Percentiles rank a stretch among this genome's conserved stretches.
Evolutionary conservation across 2,329 filamentous ascomycete species (phyloP).

Genomic region (Aspergillus flavus): DNA sequence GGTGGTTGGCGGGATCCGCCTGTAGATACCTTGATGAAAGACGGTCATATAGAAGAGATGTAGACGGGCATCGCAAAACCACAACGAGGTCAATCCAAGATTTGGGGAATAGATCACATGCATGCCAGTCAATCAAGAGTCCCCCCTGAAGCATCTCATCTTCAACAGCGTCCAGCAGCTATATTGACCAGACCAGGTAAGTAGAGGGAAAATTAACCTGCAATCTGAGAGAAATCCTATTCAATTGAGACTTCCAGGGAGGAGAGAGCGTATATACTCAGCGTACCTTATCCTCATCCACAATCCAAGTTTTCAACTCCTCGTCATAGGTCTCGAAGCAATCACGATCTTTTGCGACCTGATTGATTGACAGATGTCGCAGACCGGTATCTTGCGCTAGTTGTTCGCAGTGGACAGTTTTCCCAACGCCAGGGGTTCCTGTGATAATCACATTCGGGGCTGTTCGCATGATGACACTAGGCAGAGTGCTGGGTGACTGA

Average conservation of each 20-base stretch:
- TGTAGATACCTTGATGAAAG: slow-evolving; percentile 66
- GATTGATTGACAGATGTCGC: slow-evolving; percentile 83
- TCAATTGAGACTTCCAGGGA: background rate
- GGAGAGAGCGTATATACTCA: background rate
- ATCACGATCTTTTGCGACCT: slow-evolving; percentile 83
- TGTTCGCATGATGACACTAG: slow-evolving; percentile 35
- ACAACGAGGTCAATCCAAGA: slow-evolving; percentile 95
- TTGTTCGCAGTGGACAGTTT: slow-evolving; percentile 87
- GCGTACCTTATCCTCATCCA: slow-evolving; percentile 90
- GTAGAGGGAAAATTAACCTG: slow-evolving; percentile 4
- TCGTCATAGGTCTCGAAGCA: slow-evolving; percentile 90
- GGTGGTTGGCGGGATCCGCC: background rate
- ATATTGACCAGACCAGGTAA: slow-evolving; percentile 13
- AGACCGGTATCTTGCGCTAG: slow-evolving; percentile 76
- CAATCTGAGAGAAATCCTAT: background rate
- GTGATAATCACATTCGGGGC: slow-evolving; percentile 90
- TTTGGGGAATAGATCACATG: slow-evolving; percentile 90
- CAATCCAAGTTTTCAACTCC: slow-evolving; percentile 83
- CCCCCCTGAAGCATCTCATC: slow-evolving; percentile 76
- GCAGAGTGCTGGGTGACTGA: slow-evolving; percentile 1
- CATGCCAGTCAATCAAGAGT: slow-evolving; percentile 95
- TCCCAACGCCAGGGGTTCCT: slow-evolving; percentile 92
- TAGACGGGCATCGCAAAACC: slow-evolving; percentile 77
- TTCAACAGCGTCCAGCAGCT: slow-evolving; percentile 86
- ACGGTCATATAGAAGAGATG: slow-evolving; percentile 80